A percentile compares a stretch with the other conserved stretches of the same genome.
Evolutionary conservation across 1,139 yeast species (phyloP).

Genomic region (Tardiomyces blankii): DNA sequence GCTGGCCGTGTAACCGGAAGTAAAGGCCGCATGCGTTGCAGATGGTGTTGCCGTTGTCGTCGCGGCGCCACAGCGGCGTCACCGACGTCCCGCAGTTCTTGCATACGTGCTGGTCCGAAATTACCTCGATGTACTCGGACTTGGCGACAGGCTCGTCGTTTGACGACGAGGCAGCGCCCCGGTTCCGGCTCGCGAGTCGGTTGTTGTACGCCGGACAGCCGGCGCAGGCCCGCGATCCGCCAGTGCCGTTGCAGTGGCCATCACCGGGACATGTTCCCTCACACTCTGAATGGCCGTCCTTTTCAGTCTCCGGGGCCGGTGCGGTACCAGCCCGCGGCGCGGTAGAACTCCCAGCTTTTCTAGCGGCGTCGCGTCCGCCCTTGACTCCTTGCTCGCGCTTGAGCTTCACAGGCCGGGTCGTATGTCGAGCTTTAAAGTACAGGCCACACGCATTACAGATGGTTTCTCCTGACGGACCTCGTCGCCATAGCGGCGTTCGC

Average conservation of each 20-base stretch:
- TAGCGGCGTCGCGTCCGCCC: not conserved
- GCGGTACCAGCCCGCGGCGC: not conserved
- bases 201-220: constrained; percentile 81
- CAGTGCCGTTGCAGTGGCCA: constrained; percentile 80
- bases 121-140: not conserved
- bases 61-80: constrained; percentile 83
- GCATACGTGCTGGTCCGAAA: constrained; percentile 29
- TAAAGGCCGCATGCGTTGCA: constrained; percentile 88
- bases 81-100: constrained; percentile 75
- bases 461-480: constrained; percentile 55
- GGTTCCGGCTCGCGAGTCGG: constrained; percentile 28
- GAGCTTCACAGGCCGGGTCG: constrained; percentile 43
- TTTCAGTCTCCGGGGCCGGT: not conserved
- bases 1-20: constrained; percentile 64
- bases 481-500: constrained; percentile 57
- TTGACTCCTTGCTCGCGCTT: constrained; percentile 30
- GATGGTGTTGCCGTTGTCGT: constrained; percentile 67
- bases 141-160: not conserved
- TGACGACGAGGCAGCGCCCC: not conserved
- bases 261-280: constrained; percentile 70
- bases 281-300: constrained; percentile 1
- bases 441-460: constrained; percentile 69
- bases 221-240: constrained; percentile 68
- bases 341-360: not conserved
- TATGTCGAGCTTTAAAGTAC: constrained; percentile 30